Base-by-base conservation (phyloP, 2,329 filamentous ascomycete genomes). In the Venturia asperata region DNA sequence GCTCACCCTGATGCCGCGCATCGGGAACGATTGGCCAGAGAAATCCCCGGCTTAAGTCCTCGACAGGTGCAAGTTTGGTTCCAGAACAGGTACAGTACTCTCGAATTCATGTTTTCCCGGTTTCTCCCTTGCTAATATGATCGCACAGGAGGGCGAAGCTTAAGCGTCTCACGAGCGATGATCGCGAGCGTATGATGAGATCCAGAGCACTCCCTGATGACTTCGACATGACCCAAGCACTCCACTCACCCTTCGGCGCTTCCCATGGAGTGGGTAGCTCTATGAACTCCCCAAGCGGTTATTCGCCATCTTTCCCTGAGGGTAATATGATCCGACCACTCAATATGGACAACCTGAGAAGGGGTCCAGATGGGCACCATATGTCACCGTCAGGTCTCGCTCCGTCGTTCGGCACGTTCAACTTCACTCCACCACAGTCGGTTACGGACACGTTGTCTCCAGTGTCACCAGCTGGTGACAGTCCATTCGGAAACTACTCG, bases 41-140 rank as follows among this genome's bases (percentile, higher is more conserved):
- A 97, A 74, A 97, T 97, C 58, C 92, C 93, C 41, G 93, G 92
- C 0, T 78, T 97, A 61, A 96, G 90, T 71, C 91, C 92, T 45
- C 86, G 92, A 67, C 92, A 97, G 74, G 93, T 97, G 30, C 92
- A 97, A 76, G 92, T 97, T 62, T 97, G 92, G 93, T 97, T 97
- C 77, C 92, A 97, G 77, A 97, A 97, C 77, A 86, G 92, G 92
- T 96, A 83, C 71, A 82, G 66, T n/a, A 34, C 7, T 10, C 49
- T 15, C 13, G n/a, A 47, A 47, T n/a, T n/a, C n/a, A 24, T n/a
- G 1, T 37, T 13, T 7, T 58, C 17, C 17, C 10, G 30, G 3
- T 9, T 34, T 15, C 60, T 64, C 27, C 13, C 13, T n/a, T 9
- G 64, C 70, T 73, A 66, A 74, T 65, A 3, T 52, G 30, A 3